Base-by-base conservation (phyloP, 1,284 basidiomycete species). In the Ceratobasidium sp. region DNA sequence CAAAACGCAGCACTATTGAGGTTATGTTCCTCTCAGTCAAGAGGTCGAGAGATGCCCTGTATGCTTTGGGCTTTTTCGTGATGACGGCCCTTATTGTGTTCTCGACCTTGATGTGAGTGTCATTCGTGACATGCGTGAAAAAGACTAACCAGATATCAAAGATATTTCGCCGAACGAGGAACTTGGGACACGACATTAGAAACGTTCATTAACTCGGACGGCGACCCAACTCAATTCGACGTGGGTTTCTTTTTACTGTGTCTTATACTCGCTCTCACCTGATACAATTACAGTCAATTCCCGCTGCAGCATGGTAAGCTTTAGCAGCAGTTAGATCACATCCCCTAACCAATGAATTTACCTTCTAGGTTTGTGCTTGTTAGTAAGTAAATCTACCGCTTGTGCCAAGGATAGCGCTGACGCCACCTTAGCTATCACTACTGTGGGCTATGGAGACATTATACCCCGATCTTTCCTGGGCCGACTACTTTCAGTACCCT, bases 11-110 rank as follows among this genome's bases (percentile, higher is more conserved):
- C 64, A 95, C 93, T 0, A 95, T 95, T 70, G 92, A 95, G 81
- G 92, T 95, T 73, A 95, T 95, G 93, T 93, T 90, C 76, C 84
- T 95, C 38, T 89, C 92, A n/a, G 88, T 94, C 45, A 84, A 89
- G 64, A 82, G 91, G 70, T 94, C 92, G 0, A 89, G 92, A 75
- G 91, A 96, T 74, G 93, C 93, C 0, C 82, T 96, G 0, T 83
- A 93, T 7, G 93, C 93, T 0, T 86, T 96, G 42, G 86, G 86
- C 1, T 96, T 95, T 79, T 95, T 96, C 78, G 90, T 95, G n/a
- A 78, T 88, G 60, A 93, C 93, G 86, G 86, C 93, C 0, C 81
- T 95, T 40, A 87, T 92, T 1, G 86, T 95, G 15, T 95, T 93
- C 77, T 93, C 91, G 70, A 95, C 92, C 0, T 81, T 95, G 15